Base-by-base conservation (phyloP, 2,329 filamentous ascomycete genomes). In the Cercospora janseana region DNA sequence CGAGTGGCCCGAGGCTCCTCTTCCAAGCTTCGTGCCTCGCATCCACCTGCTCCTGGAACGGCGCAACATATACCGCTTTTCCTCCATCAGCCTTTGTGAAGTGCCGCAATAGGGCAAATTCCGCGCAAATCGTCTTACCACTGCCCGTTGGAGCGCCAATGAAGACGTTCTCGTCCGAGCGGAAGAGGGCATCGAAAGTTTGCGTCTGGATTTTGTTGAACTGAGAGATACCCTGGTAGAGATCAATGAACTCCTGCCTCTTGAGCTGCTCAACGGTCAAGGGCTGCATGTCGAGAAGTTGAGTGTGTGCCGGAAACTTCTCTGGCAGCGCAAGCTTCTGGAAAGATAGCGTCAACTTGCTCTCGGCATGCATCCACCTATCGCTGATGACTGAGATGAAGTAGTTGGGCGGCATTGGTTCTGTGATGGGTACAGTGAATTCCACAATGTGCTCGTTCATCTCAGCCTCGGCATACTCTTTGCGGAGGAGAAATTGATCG, bases 171-270 rank as follows among this genome's bases (percentile, higher is more conserved):
- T 97, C 89, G 66, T 97, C 88, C 0, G 88, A 87, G 40, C 87
- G 85, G 67, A 88, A 97, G 0, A 98, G 75, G 1, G 91, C 90
- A 66, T 95, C 95, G 76, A 97, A 98, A 0, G 89, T 88, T 68
- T 98, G 93, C 0, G 93, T 96, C 70, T 98, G 94, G 9, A 98
- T 87, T 68, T 93, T 93, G 75, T 98, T 98, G 77, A 98, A 98
- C 56, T 87, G 83, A 49, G 83, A 79, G 83, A 89, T 94, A 23
- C 86, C 77, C 3, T 88, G 83, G 66, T 96, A 98, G 15, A 98
- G 73, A 18, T 80, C 79, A 52, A 86, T 79, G 63, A 87, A 95
- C 55, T 95, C 90, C 55, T 87, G 83, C 15, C 81, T 80, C 77
- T 97, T 97, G 49, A 98, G 73, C 1, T 92, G 91, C 35, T 89